Conservation (phyloP, 352 stramenopile genomes). For the Aphanomyces invadans region DNA sequence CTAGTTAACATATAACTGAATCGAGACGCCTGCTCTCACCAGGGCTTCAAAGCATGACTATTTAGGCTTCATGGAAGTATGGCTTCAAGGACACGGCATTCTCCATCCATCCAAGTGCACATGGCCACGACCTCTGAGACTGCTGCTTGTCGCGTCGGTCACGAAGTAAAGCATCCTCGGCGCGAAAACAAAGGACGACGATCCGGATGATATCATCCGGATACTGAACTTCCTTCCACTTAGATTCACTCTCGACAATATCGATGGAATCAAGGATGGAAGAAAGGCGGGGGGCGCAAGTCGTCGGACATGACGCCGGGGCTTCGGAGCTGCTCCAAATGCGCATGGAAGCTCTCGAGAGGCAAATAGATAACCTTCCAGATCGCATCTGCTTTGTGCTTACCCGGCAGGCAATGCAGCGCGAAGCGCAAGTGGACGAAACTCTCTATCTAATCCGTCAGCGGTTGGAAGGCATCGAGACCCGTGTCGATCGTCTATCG, state of each 20-base stretch:
- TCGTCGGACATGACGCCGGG: neutral
- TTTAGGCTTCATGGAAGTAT: too few relatives aligned
- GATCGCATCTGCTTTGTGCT: slow-evolving; percentile 3
- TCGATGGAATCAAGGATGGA: slow-evolving; percentile 15
- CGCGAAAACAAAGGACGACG: neutral
- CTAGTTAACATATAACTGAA: too few relatives aligned
- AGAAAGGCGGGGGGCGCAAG: neutral
- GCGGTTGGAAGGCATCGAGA: slow-evolving; percentile 2
- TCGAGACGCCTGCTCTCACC: too few relatives aligned
- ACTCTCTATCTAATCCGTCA: slow-evolving; percentile 3
- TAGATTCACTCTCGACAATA: neutral
- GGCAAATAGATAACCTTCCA: slow-evolving; percentile 10
- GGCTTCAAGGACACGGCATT: too few relatives aligned
- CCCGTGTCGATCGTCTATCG: neutral
- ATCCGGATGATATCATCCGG: neutral
- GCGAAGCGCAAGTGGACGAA: neutral
- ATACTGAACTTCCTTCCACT: neutral
- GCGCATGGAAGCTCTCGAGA: slow-evolving; percentile 11
- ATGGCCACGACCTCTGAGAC: too few relatives aligned
- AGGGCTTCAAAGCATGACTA: too few relatives aligned
- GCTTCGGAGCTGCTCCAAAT: neutral
- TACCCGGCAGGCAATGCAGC: neutral
- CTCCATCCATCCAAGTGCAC: too few relatives aligned
- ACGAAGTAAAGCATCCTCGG: too few relatives aligned
- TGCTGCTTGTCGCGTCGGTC: too few relatives aligned